Conservation (phyloP, 1,284 basidiomycete species). For the Cryptococcus sp. region DNA sequence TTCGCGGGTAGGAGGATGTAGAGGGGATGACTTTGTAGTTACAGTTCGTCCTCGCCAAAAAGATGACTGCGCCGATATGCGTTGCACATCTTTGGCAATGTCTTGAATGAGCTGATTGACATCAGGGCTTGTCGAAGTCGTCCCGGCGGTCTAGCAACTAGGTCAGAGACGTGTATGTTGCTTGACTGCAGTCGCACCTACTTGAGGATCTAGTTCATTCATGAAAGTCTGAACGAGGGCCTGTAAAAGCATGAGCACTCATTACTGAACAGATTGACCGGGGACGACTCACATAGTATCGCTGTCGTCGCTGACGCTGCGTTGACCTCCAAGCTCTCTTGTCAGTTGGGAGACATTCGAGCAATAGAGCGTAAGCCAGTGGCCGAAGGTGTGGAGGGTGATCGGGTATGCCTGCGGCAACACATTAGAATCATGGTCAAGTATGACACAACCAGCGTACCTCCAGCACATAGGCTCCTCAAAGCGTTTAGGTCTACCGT, state of each 20-base stretch:
- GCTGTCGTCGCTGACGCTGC: constrained; percentile 19
- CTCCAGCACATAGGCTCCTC: constrained; percentile 42
- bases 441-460: constrained; percentile 21
- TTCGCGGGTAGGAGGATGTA: constrained; percentile 11
- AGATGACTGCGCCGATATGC: constrained; percentile 32
- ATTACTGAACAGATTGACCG: neutral
- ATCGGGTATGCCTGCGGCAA: constrained; percentile 45
- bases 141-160: neutral
- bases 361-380: constrained; percentile 45
- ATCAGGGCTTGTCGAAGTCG: constrained; percentile 3
- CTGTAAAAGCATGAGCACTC: constrained; percentile 19
- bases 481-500: constrained; percentile 41
- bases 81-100: constrained; percentile 45
- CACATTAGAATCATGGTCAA: no score
- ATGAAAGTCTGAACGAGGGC: constrained; percentile 31
- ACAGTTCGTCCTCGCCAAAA: constrained; percentile 33
- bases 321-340: constrained; percentile 44
- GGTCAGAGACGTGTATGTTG: neutral
- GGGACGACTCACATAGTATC: constrained; percentile 40
- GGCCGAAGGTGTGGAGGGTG: constrained; percentile 48
- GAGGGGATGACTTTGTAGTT: constrained; percentile 27
- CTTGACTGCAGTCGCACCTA: neutral
- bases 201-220: constrained; percentile 28
- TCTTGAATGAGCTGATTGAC: constrained; percentile 38
- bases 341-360: constrained; percentile 38